Percentiles rank a stretch among this genome's conserved stretches.
Conservation (phyloP, 2,329 filamentous ascomycete species). For the Falciphora oryzae region DNA sequence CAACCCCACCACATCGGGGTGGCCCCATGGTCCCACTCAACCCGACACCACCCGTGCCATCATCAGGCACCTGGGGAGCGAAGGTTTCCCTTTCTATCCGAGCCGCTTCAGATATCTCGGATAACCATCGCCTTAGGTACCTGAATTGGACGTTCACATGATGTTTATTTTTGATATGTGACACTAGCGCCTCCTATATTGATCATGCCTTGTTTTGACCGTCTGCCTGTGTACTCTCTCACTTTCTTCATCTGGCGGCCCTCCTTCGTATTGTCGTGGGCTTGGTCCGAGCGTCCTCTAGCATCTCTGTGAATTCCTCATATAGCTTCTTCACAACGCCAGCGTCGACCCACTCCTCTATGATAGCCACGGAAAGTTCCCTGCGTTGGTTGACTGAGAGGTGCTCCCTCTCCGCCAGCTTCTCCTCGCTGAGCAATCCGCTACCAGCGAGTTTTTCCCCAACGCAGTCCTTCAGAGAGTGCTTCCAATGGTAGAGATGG, state of each 20-base stretch:
- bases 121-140: too few species aligned
- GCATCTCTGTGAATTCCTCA: slow-evolving; percentile 56
- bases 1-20: too few species aligned
- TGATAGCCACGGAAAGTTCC: slow-evolving; percentile 56
- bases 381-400: slow-evolving; percentile 54
- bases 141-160: too few species aligned
- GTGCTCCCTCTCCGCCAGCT: slow-evolving; percentile 54
- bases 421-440: slow-evolving; percentile 50
- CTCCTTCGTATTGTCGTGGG: slow-evolving; percentile 12
- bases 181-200: too few species aligned
- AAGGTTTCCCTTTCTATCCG: too few species aligned
- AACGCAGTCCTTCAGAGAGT: slow-evolving; percentile 67
- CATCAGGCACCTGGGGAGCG: too few species aligned
- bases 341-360: slow-evolving; percentile 55
- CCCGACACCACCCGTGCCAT: too few species aligned
- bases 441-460: slow-evolving; percentile 53
- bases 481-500: slow-evolving; percentile 69
- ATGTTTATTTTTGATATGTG: too few species aligned
- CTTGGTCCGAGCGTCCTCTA: slow-evolving; percentile 51
- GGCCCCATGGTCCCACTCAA: too few species aligned
- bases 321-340: slow-evolving; percentile 59
- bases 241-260: not conserved
- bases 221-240: too few species aligned
- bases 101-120: too few species aligned
- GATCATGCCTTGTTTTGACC: too few species aligned